Evolutionary conservation across 805 yeast genomes (phyloP).

Genomic region (Pachysolen tannophilus): DNA sequence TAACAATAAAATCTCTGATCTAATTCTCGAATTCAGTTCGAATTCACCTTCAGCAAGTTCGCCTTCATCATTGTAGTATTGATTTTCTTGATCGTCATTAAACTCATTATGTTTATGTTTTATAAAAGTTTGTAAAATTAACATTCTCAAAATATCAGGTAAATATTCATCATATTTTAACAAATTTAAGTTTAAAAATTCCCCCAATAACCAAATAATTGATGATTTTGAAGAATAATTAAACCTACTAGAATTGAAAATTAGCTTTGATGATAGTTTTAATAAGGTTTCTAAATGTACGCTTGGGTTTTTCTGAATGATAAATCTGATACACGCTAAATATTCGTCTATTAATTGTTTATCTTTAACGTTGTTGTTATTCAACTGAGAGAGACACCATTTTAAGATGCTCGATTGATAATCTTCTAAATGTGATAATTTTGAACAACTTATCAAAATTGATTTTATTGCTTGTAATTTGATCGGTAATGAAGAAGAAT

Average conservation of each 20-base stretch:
- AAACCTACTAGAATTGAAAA: constrained; percentile 8
- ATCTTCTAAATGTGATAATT: constrained; percentile 19
- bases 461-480: constrained; percentile 48
- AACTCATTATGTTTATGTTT: constrained; percentile 33
- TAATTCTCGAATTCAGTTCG: constrained; percentile 45
- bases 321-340: constrained; percentile 61
- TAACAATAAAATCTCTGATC: constrained; percentile 63
- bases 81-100: no score
- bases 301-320: constrained; percentile 57
- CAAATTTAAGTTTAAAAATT: constrained; percentile 36
- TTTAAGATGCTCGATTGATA: constrained; percentile 48
- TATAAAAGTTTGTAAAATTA: constrained; percentile 37
- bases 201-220: constrained; percentile 88
- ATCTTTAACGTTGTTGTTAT: constrained; percentile 16
- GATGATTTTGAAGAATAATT: constrained; percentile 57
- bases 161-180: constrained; percentile 33
- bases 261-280: constrained; percentile 29
- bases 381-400: constrained; percentile 54
- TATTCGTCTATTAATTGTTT: constrained; percentile 48
- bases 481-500: not conserved
- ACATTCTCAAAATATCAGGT: constrained; percentile 65
- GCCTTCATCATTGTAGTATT: not conserved
- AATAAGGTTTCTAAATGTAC: constrained; percentile 48
- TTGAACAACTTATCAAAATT: constrained; percentile 25
- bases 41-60: not conserved